Base-by-base conservation (phyloP, 2,329 filamentous ascomycete species). In the Gaeumannomyces sp. region DNA sequence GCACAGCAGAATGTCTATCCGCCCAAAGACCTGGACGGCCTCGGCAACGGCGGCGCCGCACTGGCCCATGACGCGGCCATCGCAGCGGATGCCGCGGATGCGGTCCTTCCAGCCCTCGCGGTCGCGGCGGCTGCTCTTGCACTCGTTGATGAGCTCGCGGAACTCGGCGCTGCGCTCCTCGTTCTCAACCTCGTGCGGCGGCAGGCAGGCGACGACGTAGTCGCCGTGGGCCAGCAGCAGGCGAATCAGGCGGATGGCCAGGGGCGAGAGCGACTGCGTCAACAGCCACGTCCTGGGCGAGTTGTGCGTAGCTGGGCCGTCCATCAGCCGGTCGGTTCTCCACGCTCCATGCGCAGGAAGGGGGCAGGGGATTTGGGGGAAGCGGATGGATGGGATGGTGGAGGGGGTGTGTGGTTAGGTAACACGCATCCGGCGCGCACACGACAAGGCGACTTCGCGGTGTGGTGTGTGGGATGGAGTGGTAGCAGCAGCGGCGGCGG, bases 201-300 rank as follows among this genome's bases (percentile, higher is more conserved):
- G 87, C 45, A 97, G 83, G 64, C 93, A 95, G 6, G 92, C 90
- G 61, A 94, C 89, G 60, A 96, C 90, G 74, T 90, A 93, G 76
- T 98, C 95, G 61, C 95, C 94, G 76, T 97, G 93, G n/a, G 87
- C 86, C 61, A 98, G 88, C 59, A 96, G 83, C 71, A 92, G 86
- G 64, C 90, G 87, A 64, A 92, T 90, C 65, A 97, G 83, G 60
- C 91, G 89, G 66, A 97, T 90, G 64, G 89, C 89, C 68, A 97
- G 85, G 16, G 94, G 92, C 50, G 92, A 94, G 66, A 94, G 85
- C 45, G 92, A 91, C 66, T 91, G 89, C 14, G 93, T 97, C 69
- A 99, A 81, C 73, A 99, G 88, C 95, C 95, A 98, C 72, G 94
- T 92, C 72, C 94, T 89, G 62, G 93, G 93, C 38, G 85, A 88